Evolutionary conservation across 2,329 filamentous ascomycete genomes (phyloP).

Genomic region (Trichoderma brevicompactum): DNA sequence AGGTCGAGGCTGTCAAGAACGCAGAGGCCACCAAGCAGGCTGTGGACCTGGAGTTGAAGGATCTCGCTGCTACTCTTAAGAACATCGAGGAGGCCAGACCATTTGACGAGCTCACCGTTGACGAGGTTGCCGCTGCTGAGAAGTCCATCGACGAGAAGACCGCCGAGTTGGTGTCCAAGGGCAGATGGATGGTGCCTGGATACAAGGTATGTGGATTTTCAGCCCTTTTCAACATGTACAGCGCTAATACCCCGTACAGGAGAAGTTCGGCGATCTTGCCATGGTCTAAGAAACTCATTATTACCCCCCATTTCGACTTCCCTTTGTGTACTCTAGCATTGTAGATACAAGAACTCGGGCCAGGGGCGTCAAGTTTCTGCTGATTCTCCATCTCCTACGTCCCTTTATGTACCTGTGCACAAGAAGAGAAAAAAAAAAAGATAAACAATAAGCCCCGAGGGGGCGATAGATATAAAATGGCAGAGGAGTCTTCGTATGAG

Average conservation of each 20-base stretch:
- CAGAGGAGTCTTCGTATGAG: background rate
- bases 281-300: conserved; percentile 71
- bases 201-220: conserved; percentile 80
- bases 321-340: conserved; percentile 71
- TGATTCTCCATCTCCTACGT: conserved; percentile 35
- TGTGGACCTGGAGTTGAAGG: conserved; percentile 92
- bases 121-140: conserved; percentile 91
- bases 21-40: conserved; percentile 95
- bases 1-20: conserved; percentile 95
- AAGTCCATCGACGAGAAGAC: conserved; percentile 99
- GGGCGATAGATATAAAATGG: conserved; percentile 9
- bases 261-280: conserved; percentile 98
- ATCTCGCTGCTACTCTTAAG: conserved; percentile 90
- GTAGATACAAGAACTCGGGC: conserved; percentile 62
- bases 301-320: conserved; percentile 47
- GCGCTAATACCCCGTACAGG: conserved; percentile 65
- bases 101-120: conserved; percentile 96
- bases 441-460: background rate
- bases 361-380: conserved; percentile 41
- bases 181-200: conserved; percentile 95
- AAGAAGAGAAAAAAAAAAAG: background rate
- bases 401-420: conserved; percentile 18
- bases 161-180: conserved; percentile 91
- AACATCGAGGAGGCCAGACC: conserved; percentile 97
- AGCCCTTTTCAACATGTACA: conserved; percentile 4